Conservation (phyloP, 495 filamentous ascomycete species). For the Clohesyomyces aquaticus region DNA sequence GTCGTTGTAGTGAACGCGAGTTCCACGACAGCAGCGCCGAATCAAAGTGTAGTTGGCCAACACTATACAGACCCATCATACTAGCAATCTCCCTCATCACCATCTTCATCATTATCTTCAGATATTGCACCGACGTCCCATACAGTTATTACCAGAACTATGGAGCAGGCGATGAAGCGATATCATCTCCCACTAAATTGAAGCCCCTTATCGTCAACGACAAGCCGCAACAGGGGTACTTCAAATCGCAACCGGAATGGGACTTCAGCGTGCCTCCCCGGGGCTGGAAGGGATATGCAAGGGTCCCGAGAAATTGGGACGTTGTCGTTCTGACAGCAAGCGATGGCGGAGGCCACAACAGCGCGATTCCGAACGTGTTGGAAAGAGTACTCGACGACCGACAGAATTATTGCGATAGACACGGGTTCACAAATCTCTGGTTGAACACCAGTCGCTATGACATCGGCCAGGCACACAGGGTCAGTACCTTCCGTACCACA, state of each 20-base stretch:
- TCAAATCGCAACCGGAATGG: constrained; percentile 35
- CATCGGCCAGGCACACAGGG: constrained; percentile 41
- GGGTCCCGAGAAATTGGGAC: constrained; percentile 26
- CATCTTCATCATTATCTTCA: constrained; percentile 22
- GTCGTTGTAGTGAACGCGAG: background rate
- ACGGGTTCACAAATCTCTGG: constrained; percentile 49
- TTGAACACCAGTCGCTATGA: constrained; percentile 49
- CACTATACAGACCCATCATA: constrained; percentile 16
- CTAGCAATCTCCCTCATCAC: constrained; percentile 12
- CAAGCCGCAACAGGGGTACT: constrained; percentile 32
- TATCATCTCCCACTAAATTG: constrained; percentile 7
- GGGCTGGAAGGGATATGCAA: constrained; percentile 30
- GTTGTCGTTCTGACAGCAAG: constrained; percentile 48
- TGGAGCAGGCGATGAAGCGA: too few relatives aligned
- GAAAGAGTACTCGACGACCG: constrained; percentile 42
- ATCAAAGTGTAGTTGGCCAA: too few relatives aligned
- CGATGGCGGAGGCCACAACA: constrained; percentile 49
- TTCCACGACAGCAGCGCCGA: background rate
- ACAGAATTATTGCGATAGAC: constrained; percentile 45
- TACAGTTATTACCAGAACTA: constrained; percentile 30
- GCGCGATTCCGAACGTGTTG: constrained; percentile 46
- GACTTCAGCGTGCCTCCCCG: constrained; percentile 30
- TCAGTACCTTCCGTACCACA: constrained; percentile 17
- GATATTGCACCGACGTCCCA: constrained; percentile 24
- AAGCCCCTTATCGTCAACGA: constrained; percentile 13